Percentiles rank a stretch among this genome's conserved stretches.
Evolutionary conservation across 2,329 filamentous ascomycete species (phyloP).

Genomic region (Trichoderma polysporum): DNA sequence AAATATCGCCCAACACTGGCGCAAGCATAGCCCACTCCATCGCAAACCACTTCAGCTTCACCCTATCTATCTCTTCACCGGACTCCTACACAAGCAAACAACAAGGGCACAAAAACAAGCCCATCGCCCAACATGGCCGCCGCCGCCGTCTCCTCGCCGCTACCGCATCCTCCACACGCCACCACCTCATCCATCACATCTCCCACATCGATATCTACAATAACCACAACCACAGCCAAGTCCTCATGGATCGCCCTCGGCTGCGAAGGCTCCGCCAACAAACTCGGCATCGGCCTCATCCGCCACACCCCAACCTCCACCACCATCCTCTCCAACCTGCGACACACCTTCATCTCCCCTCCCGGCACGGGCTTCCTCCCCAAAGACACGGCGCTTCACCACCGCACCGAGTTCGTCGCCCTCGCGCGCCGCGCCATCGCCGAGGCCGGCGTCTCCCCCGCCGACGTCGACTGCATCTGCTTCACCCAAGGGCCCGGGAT

Average conservation of each 20-base stretch:
- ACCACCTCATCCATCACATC: not conserved
- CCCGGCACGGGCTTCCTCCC: constrained; percentile 93
- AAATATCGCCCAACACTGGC: not conserved
- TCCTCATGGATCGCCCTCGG: constrained; percentile 54
- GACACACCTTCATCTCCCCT: constrained; percentile 89
- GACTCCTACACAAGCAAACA: not conserved
- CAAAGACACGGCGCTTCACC: constrained; percentile 92
- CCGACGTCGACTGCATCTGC: constrained; percentile 86
- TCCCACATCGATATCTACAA: not conserved
- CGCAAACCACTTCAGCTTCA: not conserved
- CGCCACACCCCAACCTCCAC: constrained; percentile 62
- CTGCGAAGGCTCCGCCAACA: constrained; percentile 93
- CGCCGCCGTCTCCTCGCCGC: not conserved
- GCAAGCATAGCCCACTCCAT: not conserved
- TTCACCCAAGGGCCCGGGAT: constrained; percentile 96
- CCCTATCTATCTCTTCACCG: not conserved
- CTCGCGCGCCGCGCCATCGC: constrained; percentile 78
- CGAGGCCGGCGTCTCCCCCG: constrained; percentile 60
- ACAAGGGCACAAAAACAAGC: too few relatives aligned
- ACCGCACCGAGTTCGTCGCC: constrained; percentile 78
- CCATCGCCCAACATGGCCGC: constrained; percentile 11
- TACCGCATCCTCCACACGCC: not conserved
- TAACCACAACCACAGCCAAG: not conserved
- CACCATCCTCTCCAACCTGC: constrained; percentile 84
- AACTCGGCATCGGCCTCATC: constrained; percentile 92